These are phyloP conservation scores for Bauhinia variegata DNA, from an alignment of 306 rosid genomes.

Conservation along the genomic window DNA sequence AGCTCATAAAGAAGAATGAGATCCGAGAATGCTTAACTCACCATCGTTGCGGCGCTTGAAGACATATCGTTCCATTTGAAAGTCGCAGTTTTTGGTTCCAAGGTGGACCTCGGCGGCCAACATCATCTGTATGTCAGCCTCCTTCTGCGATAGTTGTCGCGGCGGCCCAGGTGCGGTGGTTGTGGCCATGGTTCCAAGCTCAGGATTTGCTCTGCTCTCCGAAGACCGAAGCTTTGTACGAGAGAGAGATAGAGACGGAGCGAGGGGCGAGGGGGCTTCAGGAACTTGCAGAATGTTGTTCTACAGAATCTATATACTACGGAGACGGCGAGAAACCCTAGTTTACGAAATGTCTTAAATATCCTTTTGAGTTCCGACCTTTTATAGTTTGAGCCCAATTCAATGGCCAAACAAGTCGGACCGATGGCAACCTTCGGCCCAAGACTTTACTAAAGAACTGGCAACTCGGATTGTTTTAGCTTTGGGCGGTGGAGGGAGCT, in stretches of 20 bases:
- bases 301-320: too few species aligned
- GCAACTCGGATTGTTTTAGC: too few species aligned
- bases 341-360: not conserved
- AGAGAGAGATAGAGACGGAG: too few species aligned
- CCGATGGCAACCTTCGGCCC: too few species aligned
- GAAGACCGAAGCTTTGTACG: not conserved
- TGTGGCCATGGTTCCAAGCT: slow-evolving; percentile 44
- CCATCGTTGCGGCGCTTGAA: slow-evolving; percentile 73
- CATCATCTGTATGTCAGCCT: slow-evolving; percentile 73
- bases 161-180: slow-evolving; percentile 33
- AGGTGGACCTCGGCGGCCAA: slow-evolving; percentile 65
- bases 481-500: too few species aligned
- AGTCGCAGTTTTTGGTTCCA: slow-evolving; percentile 64
- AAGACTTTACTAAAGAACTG: too few species aligned
- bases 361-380: not conserved
- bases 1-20: not conserved
- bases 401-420: too few species aligned
- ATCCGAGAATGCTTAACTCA: not conserved
- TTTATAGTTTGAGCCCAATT: too few species aligned
- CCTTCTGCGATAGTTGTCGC: slow-evolving; percentile 60
- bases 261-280: too few species aligned
- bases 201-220: not conserved
- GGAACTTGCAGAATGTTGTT: too few species aligned
- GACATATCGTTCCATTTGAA: slow-evolving; percentile 68
- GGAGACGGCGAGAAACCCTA: not conserved